phyloP scores from a whole-genome alignment of 768 basidiomycete genomes.

The Phaffia tasmanica region DNA sequence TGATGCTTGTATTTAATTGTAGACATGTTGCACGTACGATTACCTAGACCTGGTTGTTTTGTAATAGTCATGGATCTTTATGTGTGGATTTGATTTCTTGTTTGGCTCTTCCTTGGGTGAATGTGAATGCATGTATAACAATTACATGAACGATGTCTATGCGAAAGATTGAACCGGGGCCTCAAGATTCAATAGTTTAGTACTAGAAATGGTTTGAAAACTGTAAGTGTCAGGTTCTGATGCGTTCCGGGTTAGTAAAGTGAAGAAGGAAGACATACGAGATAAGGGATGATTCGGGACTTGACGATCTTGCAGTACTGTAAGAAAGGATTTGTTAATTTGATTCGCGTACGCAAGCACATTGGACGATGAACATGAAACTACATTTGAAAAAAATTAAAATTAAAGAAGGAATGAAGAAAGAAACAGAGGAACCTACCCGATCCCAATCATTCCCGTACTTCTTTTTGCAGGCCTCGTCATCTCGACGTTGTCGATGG shows the following conservation, averaged over 20 bases:
- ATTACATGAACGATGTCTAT: no score
- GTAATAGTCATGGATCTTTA: no score
- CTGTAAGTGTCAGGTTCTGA: no score
- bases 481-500: constrained; percentile 82
- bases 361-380: neutral
- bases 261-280: constrained; percentile 25
- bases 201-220: no score
- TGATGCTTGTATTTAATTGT: neutral
- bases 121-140: no score
- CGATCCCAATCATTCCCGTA: constrained; percentile 89
- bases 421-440: constrained; percentile 28
- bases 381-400: neutral
- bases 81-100: no score
- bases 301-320: constrained; percentile 73
- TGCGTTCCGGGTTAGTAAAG: neutral
- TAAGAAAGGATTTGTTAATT: neutral
- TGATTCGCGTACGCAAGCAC: neutral
- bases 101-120: no score
- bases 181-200: no score
- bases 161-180: no score
- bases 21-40: no score
- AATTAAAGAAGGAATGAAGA: neutral
- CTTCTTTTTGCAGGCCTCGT: constrained; percentile 83
- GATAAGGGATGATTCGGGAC: constrained; percentile 71
- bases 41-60: no score